Evolutionary conservation across 345 rosid genomes (phyloP), one percentile per base, ranked within the genome.

Genomic region (Eucalyptus urophylla): DNA sequence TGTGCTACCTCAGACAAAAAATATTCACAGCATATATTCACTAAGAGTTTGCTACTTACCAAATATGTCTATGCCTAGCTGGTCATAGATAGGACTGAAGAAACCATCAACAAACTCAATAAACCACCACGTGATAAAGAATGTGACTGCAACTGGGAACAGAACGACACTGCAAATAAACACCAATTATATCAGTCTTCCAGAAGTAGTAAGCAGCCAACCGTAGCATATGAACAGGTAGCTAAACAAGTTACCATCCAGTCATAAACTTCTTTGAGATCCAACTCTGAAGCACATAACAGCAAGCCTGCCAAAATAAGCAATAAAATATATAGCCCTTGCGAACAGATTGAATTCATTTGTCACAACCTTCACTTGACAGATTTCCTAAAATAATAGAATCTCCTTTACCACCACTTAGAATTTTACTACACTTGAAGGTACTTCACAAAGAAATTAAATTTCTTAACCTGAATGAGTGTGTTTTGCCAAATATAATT

Each of bases 251-350:
- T 91, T 92, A 95, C 97, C 97, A 95, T 93, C 96, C 97, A 65
- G 97, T 95, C 96, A 95, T 94, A 88, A 95, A 95, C 94, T 95
- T 95, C 94, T 93, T 95, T 25, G 97, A 95, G 88, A 94, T 91
- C 96, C 96, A 95, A 89, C 96, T 95, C 91, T 94, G 96, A 50
- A 95, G 95, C 65, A 95, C 91, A 90, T 90, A 93, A 91, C 95
- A 95, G 92, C 96, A 94, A 49, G 96, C 97, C 97, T 95, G 95
- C 50, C 89, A 81, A 91, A 88, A 87, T 51, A 53, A 89, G 43
- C n/a, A 69, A 89, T 89, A 47, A 49, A 44, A 49, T 87, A 40
- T 85, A 87, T 76, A n/a, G 80, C 56, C 51, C n/a, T 49, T 25
- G 86, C 24, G 17, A 65, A 67, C 37, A 45, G 60, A 65, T 86